Evolutionary conservation across 768 basidiomycete genomes (phyloP), one percentile per base, ranked within the genome.

Genomic region (Chlorophyllum brunneum): DNA sequence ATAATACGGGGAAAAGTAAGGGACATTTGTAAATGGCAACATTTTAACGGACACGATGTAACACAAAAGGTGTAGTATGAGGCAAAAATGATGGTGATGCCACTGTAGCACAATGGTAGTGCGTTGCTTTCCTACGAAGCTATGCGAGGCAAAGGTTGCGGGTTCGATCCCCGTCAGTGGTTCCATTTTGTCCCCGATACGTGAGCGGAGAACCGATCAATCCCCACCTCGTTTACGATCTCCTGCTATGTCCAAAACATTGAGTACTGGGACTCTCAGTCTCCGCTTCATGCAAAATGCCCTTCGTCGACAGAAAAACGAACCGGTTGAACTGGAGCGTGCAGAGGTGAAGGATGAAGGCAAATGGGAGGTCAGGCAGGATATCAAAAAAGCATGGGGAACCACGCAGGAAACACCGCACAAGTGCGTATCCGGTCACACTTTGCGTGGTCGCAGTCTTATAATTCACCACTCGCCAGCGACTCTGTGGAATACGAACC

Each of bases 211-310:
- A 15, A 15, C 15, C 16, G 34, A 16, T 22, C 47, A 31, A 18
- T 26, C 20, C 15, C n/a, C 40, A 45, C 31, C 30, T 27, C 18
- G n/a, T 15, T 29, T 11, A 8, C 18, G 11, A 22, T 29, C 36
- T 2, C 20, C 30, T 16, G 40, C 51, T 45, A 54, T 56, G 41
- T 54, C 53, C 13, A 48, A 56, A 43, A 45, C 55, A 5, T 44
- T 59, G 27, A 59, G 58, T 49, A 56, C 48, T 31, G 54, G 53
- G 11, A 59, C 58, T 9, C 43, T 59, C 36, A 48, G 45, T 33
- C 55, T 59, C 18, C 50, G 48, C n/a, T 59, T 59, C 45, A 59
- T 59, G 58, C 55, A 59, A 45, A 59, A 59, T 54, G 58, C 55
- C 15, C 8, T 55, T 6, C 38, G 56, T 16, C 29, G 52, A 22